Base-by-base conservation (phyloP, 1,284 basidiomycete genomes). In the Exobasidium rhododendri region DNA sequence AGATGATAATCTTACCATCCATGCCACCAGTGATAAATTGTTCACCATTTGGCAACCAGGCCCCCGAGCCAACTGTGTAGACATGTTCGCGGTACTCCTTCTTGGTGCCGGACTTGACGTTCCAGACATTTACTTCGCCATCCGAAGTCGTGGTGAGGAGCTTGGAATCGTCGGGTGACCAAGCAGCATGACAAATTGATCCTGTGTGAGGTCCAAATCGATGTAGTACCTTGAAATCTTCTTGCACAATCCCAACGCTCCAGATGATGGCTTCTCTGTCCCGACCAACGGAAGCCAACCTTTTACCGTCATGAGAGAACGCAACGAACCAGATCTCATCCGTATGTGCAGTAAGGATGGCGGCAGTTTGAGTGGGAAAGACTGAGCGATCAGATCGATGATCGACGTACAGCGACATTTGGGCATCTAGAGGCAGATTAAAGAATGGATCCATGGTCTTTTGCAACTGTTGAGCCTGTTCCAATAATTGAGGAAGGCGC, bases 291-390 rank as follows among this genome's bases (percentile, higher is more conserved):
- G 88, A 93, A 14, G 94, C 96, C 40, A 98, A 84, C 72, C 85
- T 87, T 52, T 82, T 82, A 3, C 96, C 94, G 77, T 89, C 87
- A 72, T 92, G 90, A 79, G 92, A 96, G 91, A 94, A 98, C 77
- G 89, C 89, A 64, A 97, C 82, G 73, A 90, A 87, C 94, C 94
- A 98, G 13, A 98, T 92, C 80, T 98, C 57, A 76, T 97, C 91
- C 13, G 84, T 85, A 80, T 98, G 94, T 31, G 88, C 90, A 45
- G 87, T 85, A 52, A 97, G 82, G 45, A 93, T 88, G 20, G 53
- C 61, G n/a, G 62, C 64, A 0, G 68, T 66, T 26, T 89, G 88
- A 1, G 91, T 92, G 11, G 94, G 94, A 82, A 98, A 97, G 44
- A 85, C 85, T 7, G 69, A 68, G 73, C 88, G 86, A 66, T 88